Evolutionary conservation across 2,329 filamentous ascomycete species (phyloP).

Genomic region (Pezizomycotina sp.): DNA sequence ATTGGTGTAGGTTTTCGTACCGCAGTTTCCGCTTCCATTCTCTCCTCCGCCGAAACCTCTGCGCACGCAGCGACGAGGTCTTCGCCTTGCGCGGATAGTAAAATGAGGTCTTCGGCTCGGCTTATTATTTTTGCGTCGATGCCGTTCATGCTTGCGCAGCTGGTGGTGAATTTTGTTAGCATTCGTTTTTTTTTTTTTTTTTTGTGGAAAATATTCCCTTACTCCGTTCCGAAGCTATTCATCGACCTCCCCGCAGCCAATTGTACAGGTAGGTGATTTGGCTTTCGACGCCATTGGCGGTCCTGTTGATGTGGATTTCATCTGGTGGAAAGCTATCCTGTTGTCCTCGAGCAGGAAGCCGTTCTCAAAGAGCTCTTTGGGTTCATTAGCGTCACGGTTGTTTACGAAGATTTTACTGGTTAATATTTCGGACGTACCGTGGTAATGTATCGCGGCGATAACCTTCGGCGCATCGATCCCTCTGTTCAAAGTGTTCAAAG

Average conservation of each 20-base stretch:
- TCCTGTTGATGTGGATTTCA: slow-evolving; percentile 50
- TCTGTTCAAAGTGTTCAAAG: slow-evolving; percentile 38
- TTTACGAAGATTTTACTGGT: neutral
- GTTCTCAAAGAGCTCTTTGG: slow-evolving; percentile 53
- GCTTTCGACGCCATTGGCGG: slow-evolving; percentile 38
- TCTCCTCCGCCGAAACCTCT: slow-evolving; percentile 46
- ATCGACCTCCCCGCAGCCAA: slow-evolving; percentile 49
- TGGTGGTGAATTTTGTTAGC: slow-evolving; percentile 26
- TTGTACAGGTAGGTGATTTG: slow-evolving; percentile 60
- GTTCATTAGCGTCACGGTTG: neutral
- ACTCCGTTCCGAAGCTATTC: slow-evolving; percentile 67
- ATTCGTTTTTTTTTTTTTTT: neutral
- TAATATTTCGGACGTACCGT: slow-evolving; percentile 25
- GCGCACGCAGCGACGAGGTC: slow-evolving; percentile 61
- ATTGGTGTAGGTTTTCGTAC: too few species aligned
- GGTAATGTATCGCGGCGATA: slow-evolving; percentile 46
- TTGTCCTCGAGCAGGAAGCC: slow-evolving; percentile 42
- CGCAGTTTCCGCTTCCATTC: slow-evolving; percentile 49
- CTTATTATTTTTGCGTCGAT: slow-evolving; percentile 55
- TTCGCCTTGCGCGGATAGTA: slow-evolving; percentile 52
- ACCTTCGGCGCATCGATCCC: slow-evolving; percentile 38
- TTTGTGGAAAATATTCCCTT: slow-evolving; percentile 15
- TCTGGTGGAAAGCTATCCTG: slow-evolving; percentile 41
- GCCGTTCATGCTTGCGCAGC: slow-evolving; percentile 74
- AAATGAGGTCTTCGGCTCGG: slow-evolving; percentile 57